Base-by-base conservation (phyloP, 2,329 filamentous ascomycete species). In the Phialophora chinensis region DNA sequence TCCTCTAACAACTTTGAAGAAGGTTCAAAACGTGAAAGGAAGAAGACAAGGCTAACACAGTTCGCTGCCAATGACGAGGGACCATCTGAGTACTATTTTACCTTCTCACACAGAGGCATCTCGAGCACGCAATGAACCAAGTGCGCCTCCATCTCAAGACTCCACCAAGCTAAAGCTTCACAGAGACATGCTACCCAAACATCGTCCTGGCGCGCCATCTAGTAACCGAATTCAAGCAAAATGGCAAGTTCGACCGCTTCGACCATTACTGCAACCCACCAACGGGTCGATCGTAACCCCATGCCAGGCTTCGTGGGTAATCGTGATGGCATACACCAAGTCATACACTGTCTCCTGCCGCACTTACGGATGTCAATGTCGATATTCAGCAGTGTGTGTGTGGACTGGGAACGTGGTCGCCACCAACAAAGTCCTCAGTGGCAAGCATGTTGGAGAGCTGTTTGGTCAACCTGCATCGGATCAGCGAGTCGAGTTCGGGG, bases 401-500 rank as follows among this genome's bases (percentile, higher is more conserved):
- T 12, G 38, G 23, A 25, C 54, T 35, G 31, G n/a, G n/a, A 31
- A 56, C 7, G 54, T 57, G 20, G 54, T 57, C 29, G 54, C 54
- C 2, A 57, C 33, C 17, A 57, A 27, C 54, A 57, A 57, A 44
- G 20, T 57, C 29, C 10, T 57, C 31, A 11, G 33, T 14, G 33
- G 20, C 25, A 42, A 33, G 54, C 54, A 44, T 29, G 54, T 57
- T 25, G 54, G 33, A 14, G 54, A 44, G 33, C 14, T 57, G 17
- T 44, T 57, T 23, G 54, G 54, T 23, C 54, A 44, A 33, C n/a
- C 33, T 5, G 33, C 54, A 8, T 25, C 54, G 4, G 23, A 27
- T 25, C 55, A 58, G 55, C 6, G 23, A 12, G 5, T 58, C 7
- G 33, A 58, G 23, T 44, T 58, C 38, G 35, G 35, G 2, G 35